phyloP scores from a whole-genome alignment of 208 protist species.

The Leishmania tarentolae region DNA sequence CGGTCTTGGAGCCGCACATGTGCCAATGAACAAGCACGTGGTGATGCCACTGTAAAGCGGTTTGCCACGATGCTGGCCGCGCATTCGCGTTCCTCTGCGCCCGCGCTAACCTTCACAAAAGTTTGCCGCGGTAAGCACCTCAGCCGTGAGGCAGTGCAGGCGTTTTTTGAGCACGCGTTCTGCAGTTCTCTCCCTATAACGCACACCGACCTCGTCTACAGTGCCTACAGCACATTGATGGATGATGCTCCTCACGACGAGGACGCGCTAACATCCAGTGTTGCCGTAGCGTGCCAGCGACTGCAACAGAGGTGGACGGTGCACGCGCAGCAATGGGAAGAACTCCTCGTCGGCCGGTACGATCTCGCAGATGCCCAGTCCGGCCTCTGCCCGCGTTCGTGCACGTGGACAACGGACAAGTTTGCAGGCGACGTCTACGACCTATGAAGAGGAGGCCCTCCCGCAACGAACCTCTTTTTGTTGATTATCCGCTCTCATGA shows the following conservation, averaged over 20 bases:
- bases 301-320: conserved; percentile 9
- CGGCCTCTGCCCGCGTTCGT: conserved; percentile 18
- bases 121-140: conserved; percentile 20
- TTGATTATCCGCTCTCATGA: neutral
- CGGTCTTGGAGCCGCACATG: conserved; percentile 32
- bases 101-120: neutral
- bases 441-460: conserved; percentile 7
- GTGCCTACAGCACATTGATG: conserved; percentile 32
- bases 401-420: conserved; percentile 9
- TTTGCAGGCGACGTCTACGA: conserved; percentile 18
- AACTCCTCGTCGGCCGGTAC: conserved; percentile 8
- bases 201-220: conserved; percentile 35
- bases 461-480: neutral
- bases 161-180: conserved; percentile 26
- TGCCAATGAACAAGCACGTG: conserved; percentile 1
- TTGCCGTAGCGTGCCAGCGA: conserved; percentile 24
- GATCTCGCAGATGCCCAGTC: conserved; percentile 14
- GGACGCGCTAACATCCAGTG: conserved; percentile 42
- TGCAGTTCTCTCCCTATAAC: conserved; percentile 39
- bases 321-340: conserved; percentile 1
- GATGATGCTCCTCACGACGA: conserved; percentile 41
- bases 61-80: conserved; percentile 24
- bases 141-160: conserved; percentile 10
- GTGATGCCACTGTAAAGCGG: conserved; percentile 1
- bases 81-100: conserved; percentile 4